phyloP scores from a whole-genome alignment of 1,139 yeast genomes.

The Pichia sp. region DNA sequence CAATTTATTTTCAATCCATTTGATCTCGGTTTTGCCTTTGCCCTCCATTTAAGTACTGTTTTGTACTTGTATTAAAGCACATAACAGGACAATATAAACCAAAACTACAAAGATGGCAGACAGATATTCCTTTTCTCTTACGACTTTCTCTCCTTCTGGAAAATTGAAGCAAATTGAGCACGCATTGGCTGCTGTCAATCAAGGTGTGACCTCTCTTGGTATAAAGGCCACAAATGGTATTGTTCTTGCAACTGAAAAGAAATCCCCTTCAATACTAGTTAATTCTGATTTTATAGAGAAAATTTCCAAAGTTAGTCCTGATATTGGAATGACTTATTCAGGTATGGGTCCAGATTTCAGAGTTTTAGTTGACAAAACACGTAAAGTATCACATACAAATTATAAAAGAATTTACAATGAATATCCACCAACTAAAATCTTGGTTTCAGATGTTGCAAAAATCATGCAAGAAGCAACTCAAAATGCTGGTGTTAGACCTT shows the following conservation, averaged over 20 bases:
- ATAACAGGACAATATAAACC: not conserved
- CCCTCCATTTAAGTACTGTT: not conserved
- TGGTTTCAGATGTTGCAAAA: constrained; percentile 92
- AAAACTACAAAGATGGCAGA: constrained; percentile 63
- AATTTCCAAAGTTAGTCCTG: constrained; percentile 82
- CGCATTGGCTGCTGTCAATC: constrained; percentile 95
- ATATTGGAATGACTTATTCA: constrained; percentile 92
- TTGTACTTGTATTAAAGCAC: not conserved
- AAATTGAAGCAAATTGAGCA: constrained; percentile 97
- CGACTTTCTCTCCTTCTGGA: constrained; percentile 50
- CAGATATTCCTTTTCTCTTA: constrained; percentile 89
- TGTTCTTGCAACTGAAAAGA: constrained; percentile 94
- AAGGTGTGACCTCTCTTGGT: constrained; percentile 95
- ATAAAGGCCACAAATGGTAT: constrained; percentile 95
- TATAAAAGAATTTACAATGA: constrained; percentile 93
- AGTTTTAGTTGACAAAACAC: constrained; percentile 85
- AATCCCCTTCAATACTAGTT: constrained; percentile 72
- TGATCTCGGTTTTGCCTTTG: not conserved
- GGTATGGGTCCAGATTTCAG: constrained; percentile 99
- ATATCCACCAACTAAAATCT: constrained; percentile 91
- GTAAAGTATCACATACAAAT: constrained; percentile 88
- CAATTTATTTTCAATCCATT: not conserved
- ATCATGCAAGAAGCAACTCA: constrained; percentile 98
- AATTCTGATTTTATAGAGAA: constrained; percentile 72
- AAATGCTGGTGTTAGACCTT: constrained; percentile 97